Evolutionary conservation across 2,329 filamentous ascomycete genomes (phyloP), one percentile per base, ranked within the genome.

Genomic region (Xylariaceae sp.): DNA sequence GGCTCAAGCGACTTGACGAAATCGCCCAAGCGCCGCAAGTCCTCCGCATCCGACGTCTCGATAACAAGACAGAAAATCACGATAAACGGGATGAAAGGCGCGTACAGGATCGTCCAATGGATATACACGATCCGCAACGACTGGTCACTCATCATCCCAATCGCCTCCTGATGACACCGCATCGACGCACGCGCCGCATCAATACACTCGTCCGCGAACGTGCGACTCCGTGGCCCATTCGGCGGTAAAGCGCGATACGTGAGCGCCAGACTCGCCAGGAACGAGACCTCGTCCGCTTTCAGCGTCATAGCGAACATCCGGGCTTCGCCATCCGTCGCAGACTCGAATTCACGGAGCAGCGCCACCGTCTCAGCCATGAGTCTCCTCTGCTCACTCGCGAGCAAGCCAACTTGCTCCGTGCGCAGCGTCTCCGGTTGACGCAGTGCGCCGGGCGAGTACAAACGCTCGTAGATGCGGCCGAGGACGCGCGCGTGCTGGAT

Each of bases 71-170:
- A 79, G 71, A 83, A 82, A 3, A 82, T 73, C 3, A 81, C 77
- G 55, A 81, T 80, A 65, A 82, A 82, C 0, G 80, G 78, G 10
- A 80, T 78, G 60, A 83, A 82, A 0, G 79, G 80, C 10, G 78
- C 76, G 64, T 81, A 80, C 2, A 81, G 69, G 3, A 80, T 69
- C 1, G 74, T 77, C 77, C 77, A 79, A 59, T 78, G 74, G 52
- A 79, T 70, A 59, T 78, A 77, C 1, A 76, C 75, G 47, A 77
- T 74, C 50, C 73, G 69, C 3, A 75, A 63, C n/a, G 72, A 71
- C 13, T 72, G 66, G 37, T 73, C 67, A 4, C 72, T 70, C 59
- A 76, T 69, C 59, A 76, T 69, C 3, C 66, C 69, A 63, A 79
- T 76, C 11, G 74, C 73, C 44, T 77, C 74, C 35, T 74, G 71